Evolutionary conservation across 106 monocot species (phyloP).

Genomic region (Dendrobium nobile): DNA sequence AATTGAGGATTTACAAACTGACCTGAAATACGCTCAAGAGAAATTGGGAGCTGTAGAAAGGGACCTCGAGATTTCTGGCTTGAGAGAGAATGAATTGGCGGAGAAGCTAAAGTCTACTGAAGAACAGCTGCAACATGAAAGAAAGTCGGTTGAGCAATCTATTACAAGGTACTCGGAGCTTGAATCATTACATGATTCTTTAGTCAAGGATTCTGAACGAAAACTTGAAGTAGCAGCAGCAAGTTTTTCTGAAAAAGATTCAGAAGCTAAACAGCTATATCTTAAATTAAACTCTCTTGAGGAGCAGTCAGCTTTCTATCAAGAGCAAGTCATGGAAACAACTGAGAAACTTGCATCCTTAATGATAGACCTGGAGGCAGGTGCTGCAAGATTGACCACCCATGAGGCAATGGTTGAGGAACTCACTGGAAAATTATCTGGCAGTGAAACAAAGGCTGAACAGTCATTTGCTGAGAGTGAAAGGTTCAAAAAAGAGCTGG

Average conservation of each 20-base stretch:
- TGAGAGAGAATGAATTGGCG: slow-evolving; percentile 46
- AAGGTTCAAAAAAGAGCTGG: slow-evolving; percentile 49
- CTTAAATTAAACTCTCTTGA: slow-evolving; percentile 36
- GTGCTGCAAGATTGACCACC: slow-evolving; percentile 18
- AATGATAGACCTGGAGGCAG: slow-evolving; percentile 53
- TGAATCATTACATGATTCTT: slow-evolving; percentile 35
- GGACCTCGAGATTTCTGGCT: slow-evolving; percentile 36
- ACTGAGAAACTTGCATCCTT: slow-evolving; percentile 39
- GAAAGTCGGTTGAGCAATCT: slow-evolving; percentile 35
- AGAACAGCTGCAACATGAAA: slow-evolving; percentile 53
- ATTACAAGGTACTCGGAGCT: slow-evolving; percentile 51
- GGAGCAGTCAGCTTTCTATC: slow-evolving; percentile 30
- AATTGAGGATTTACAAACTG: slow-evolving; percentile 29
- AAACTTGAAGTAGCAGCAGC: slow-evolving; percentile 41
- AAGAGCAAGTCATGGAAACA: slow-evolving; percentile 26
- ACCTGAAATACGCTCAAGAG: slow-evolving; percentile 27
- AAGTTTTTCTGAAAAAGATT: slow-evolving; percentile 54
- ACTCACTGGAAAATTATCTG: slow-evolving; percentile 37
- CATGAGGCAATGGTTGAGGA: slow-evolving; percentile 38
- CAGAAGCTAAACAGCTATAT: slow-evolving; percentile 35
- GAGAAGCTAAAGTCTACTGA: slow-evolving; percentile 39
- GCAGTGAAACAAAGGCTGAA: slow-evolving; percentile 31
- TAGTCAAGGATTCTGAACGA: slow-evolving; percentile 51
- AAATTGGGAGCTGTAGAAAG: slow-evolving; percentile 31
- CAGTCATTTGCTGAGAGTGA: slow-evolving; percentile 40